A percentile compares a stretch with the other conserved stretches of the same genome.
Evolutionary conservation across 108 stramenopile genomes (phyloP).

Genomic region (Skeletonema costatum): DNA sequence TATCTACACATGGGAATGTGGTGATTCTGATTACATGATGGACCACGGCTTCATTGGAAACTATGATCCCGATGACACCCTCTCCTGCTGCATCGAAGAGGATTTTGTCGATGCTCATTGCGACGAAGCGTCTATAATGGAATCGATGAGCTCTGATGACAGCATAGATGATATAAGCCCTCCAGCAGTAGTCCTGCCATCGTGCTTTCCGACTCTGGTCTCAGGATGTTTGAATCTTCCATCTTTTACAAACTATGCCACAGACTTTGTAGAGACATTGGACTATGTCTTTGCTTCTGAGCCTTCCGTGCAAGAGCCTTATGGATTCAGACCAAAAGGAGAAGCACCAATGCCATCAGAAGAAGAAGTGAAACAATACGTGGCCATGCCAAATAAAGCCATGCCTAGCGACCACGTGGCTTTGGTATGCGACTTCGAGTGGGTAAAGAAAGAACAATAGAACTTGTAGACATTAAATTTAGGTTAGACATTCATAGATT

Average conservation of each 20-base stretch:
- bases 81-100: slow-evolving; percentile 21
- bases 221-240: slow-evolving; percentile 58
- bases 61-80: slow-evolving; percentile 2
- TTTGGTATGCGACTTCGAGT: slow-evolving; percentile 61
- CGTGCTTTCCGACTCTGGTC: slow-evolving; percentile 50
- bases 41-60: slow-evolving; percentile 35
- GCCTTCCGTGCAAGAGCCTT: slow-evolving; percentile 20
- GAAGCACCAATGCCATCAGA: slow-evolving; percentile 62
- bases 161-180: slow-evolving; percentile 13
- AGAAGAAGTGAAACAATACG: slow-evolving; percentile 41
- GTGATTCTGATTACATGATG: slow-evolving; percentile 38
- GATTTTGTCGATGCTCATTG: slow-evolving; percentile 20
- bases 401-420: slow-evolving; percentile 76
- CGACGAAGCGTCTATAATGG: slow-evolving; percentile 16
- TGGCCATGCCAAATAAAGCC: slow-evolving; percentile 65
- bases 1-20: slow-evolving; percentile 57
- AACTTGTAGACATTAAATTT: background rate
- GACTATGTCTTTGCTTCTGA: slow-evolving; percentile 65
- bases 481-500: background rate
- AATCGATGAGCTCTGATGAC: slow-evolving; percentile 20
- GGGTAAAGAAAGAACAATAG: slow-evolving; percentile 12
- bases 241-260: slow-evolving; percentile 61
- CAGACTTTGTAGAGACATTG: slow-evolving; percentile 61
- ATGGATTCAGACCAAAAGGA: slow-evolving; percentile 41
- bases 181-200: slow-evolving; percentile 35